Evolutionary conservation across 1,284 basidiomycete genomes (phyloP).

Genomic region (Pisolithus thermaeus): DNA sequence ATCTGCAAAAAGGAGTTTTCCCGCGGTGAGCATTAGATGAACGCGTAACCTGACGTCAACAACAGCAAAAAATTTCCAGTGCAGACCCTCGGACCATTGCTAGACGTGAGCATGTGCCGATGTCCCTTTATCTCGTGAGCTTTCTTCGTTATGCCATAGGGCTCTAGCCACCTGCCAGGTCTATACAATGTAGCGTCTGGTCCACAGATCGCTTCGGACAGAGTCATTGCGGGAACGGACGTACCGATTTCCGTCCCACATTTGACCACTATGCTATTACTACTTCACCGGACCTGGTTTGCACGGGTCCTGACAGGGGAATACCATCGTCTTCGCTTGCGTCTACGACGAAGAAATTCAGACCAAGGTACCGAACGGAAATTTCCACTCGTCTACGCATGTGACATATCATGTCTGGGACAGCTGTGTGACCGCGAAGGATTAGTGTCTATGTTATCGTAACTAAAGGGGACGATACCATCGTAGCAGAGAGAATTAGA

Average conservation of each 20-base stretch:
- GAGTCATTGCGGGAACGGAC: conserved; percentile 40
- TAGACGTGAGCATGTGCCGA: conserved; percentile 25
- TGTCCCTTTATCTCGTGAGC: conserved; percentile 21
- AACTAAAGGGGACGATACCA: neutral
- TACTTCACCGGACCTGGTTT: conserved; percentile 31
- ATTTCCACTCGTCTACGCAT: conserved; percentile 23
- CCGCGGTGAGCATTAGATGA: neutral
- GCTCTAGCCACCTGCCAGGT: conserved; percentile 36
- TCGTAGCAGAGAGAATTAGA: neutral
- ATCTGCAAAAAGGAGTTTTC: neutral
- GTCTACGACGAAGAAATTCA: conserved; percentile 17
- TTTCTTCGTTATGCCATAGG: conserved; percentile 14
- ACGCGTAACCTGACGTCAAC: conserved; percentile 28
- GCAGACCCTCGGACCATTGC: conserved; percentile 27
- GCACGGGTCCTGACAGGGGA: conserved; percentile 41
- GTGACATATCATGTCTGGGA: conserved; percentile 33
- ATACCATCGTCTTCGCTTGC: conserved; percentile 45
- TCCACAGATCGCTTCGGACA: conserved; percentile 44
- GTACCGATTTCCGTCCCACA: conserved; percentile 40
- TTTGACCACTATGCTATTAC: conserved; percentile 37
- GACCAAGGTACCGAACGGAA: neutral
- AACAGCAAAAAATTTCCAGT: conserved; percentile 28
- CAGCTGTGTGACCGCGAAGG: conserved; percentile 16
- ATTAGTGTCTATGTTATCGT: conserved; percentile 27
- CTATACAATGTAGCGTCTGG: conserved; percentile 33